Conservation (phyloP, 2,329 filamentous ascomycete species). For the Trichoderma citrinoviride region DNA sequence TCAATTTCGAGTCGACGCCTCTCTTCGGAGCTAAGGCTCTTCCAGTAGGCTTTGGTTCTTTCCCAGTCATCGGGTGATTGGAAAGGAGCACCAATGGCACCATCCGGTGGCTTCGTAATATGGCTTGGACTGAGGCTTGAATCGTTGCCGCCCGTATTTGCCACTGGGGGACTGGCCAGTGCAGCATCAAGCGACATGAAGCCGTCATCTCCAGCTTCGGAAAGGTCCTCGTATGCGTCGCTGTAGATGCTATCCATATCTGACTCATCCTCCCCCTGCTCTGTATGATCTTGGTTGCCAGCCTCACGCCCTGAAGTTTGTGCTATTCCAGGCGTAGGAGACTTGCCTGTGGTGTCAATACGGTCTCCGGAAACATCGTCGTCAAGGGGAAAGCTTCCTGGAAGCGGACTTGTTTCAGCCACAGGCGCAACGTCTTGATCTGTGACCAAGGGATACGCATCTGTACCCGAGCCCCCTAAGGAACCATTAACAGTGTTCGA, state of each 20-base stretch:
- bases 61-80: conserved; percentile 57
- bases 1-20: conserved; percentile 61
- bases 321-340: conserved; percentile 17
- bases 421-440: not conserved
- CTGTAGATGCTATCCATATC: conserved; percentile 65
- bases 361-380: not conserved
- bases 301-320: conserved; percentile 26
- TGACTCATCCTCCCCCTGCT: conserved; percentile 38
- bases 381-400: conserved; percentile 17
- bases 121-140: not conserved
- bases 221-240: conserved; percentile 72
- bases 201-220: conserved; percentile 61
- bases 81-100: not conserved
- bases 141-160: not conserved
- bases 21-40: conserved; percentile 60
- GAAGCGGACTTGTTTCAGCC: not conserved
- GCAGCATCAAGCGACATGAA: conserved; percentile 74
- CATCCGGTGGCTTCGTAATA: not conserved
- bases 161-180: conserved; percentile 53
- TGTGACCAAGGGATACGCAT: not conserved
- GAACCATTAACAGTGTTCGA: not conserved
- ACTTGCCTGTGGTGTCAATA: not conserved
- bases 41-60: conserved; percentile 68
- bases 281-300: conserved; percentile 6
- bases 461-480: not conserved